These are phyloP conservation scores for Tricholoma bakamatsutake DNA, from an alignment of 768 basidiomycete species.

Conservation along the genomic window DNA sequence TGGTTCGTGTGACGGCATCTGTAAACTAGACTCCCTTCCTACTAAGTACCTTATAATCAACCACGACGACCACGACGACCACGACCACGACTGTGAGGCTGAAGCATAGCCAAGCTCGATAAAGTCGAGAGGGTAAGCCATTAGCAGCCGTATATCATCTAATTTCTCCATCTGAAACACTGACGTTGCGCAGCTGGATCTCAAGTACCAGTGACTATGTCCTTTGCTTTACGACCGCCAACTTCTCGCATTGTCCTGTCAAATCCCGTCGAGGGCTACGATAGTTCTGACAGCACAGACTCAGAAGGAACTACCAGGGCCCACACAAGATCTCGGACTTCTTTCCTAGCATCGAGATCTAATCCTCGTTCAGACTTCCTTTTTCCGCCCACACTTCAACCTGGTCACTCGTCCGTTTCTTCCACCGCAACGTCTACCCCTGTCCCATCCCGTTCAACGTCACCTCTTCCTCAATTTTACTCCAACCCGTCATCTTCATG, in stretches of 20 bases:
- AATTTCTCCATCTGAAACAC: background rate
- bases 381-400: slow-evolving; percentile 28
- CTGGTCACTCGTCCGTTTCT: slow-evolving; percentile 32
- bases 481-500: slow-evolving; percentile 45
- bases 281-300: slow-evolving; percentile 40
- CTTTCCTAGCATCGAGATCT: slow-evolving; percentile 21
- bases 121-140: background rate
- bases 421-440: slow-evolving; percentile 45
- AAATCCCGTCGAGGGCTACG: slow-evolving; percentile 32
- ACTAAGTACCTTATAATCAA: background rate
- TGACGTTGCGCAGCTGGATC: background rate
- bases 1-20: background rate
- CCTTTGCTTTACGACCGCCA: slow-evolving; percentile 19
- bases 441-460: slow-evolving; percentile 55
- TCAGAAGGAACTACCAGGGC: slow-evolving; percentile 30
- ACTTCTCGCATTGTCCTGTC: slow-evolving; percentile 15
- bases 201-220: slow-evolving; percentile 13
- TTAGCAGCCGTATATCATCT: background rate
- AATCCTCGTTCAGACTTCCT: slow-evolving; percentile 25
- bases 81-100: slow-evolving; percentile 5
- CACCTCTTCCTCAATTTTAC: slow-evolving; percentile 54
- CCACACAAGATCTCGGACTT: slow-evolving; percentile 18
- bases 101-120: slow-evolving; percentile 8
- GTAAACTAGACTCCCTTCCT: no score
- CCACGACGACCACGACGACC: slow-evolving; percentile 8